Evolutionary conservation across 306 rosid genomes (phyloP).

Genomic region (Alnus glutinosa): DNA sequence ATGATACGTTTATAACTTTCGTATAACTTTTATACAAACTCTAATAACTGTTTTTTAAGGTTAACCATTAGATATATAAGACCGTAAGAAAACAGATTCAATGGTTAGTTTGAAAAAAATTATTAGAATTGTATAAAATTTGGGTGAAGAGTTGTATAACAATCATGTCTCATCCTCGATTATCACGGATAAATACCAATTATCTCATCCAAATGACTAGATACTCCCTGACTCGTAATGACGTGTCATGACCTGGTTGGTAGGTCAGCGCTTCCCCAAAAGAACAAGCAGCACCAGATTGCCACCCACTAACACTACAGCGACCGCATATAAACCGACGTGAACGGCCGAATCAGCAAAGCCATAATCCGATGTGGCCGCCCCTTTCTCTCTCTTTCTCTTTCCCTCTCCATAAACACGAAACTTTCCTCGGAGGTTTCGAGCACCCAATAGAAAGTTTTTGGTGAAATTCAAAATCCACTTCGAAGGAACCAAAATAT

Average conservation of each 20-base stretch:
- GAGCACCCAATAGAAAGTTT: not conserved
- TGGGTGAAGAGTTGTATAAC: too few relatives aligned
- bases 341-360: conserved; percentile 21
- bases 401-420: not conserved
- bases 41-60: too few relatives aligned
- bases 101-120: too few relatives aligned
- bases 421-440: not conserved
- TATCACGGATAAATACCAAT: too few relatives aligned
- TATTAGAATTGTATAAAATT: too few relatives aligned
- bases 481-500: not conserved
- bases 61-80: too few relatives aligned
- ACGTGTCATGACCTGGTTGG: not conserved
- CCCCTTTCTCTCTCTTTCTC: not conserved
- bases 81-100: too few relatives aligned
- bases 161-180: too few relatives aligned
- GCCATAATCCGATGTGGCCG: not conserved
- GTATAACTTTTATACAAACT: too few relatives aligned
- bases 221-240: not conserved
- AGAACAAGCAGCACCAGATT: not conserved
- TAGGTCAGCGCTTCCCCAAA: not conserved
- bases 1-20: too few relatives aligned
- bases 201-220: not conserved
- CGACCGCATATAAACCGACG: conserved; percentile 32
- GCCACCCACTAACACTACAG: not conserved
- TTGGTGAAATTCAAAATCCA: not conserved